These are phyloP conservation scores for Penicillium sp. DNA, from an alignment of 2,329 filamentous ascomycete species.

Conservation along the genomic window DNA sequence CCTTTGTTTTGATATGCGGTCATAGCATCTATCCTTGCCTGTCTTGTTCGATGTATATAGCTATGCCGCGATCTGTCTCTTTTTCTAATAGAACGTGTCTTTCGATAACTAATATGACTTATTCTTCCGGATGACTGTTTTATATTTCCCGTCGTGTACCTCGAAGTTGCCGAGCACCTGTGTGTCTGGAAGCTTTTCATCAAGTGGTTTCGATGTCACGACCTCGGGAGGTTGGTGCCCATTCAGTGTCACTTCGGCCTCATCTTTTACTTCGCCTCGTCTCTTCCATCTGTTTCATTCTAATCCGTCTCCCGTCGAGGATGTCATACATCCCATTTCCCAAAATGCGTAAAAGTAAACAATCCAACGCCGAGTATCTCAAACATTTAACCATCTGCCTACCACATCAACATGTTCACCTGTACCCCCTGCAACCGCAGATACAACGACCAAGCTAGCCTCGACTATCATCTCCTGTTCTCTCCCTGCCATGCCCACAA, in stretches of 20 bases:
- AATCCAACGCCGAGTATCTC: background rate
- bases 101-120: constrained; percentile 15
- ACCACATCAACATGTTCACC: background rate
- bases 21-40: constrained; percentile 14
- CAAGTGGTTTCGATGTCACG: background rate
- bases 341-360: background rate
- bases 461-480: background rate
- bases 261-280: background rate
- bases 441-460: background rate
- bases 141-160: background rate
- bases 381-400: background rate
- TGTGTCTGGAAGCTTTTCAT: too few relatives aligned
- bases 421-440: background rate
- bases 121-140: constrained; percentile 9
- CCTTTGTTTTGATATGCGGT: constrained; percentile 8
- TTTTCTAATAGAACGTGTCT: constrained; percentile 17
- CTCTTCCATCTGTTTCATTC: background rate
- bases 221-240: background rate
- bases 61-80: constrained; percentile 12
- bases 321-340: background rate
- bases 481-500: background rate
- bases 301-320: background rate
- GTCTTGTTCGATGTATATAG: constrained; percentile 20
- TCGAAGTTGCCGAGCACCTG: background rate
- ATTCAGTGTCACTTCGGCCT: background rate